phyloP scores from a whole-genome alignment of 768 basidiomycete genomes.

The Auricularia auricula-judae region DNA sequence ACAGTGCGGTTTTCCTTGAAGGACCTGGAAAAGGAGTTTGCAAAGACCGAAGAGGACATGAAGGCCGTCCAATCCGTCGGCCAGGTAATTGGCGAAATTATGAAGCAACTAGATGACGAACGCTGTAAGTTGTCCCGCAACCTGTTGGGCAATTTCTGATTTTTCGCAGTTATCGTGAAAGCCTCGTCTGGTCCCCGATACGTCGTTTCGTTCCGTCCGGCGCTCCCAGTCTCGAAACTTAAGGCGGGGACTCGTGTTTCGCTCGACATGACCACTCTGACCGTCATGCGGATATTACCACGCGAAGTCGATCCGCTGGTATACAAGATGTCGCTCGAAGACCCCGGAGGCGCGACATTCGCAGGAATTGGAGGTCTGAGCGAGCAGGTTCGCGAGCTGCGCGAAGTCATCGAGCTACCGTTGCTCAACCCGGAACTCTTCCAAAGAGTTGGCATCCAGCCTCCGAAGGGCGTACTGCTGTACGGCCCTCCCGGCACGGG shows the following conservation, averaged over 20 bases:
- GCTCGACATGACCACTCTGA: slow-evolving; percentile 97
- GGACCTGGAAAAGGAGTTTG: slow-evolving; percentile 78
- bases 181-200: slow-evolving; percentile 97
- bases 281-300: slow-evolving; percentile 96
- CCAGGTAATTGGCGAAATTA: slow-evolving; percentile 97
- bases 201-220: slow-evolving; percentile 92
- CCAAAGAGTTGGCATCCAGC: slow-evolving; percentile 88
- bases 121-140: slow-evolving; percentile 55
- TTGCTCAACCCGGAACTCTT: slow-evolving; percentile 91
- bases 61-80: slow-evolving; percentile 98
- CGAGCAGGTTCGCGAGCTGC: slow-evolving; percentile 92
- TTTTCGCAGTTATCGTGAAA: slow-evolving; percentile 82
- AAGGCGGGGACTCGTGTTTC: slow-evolving; percentile 92
- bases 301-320: slow-evolving; percentile 96
- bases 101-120: slow-evolving; percentile 97
- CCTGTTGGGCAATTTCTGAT: background rate
- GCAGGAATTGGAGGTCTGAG: slow-evolving; percentile 93
- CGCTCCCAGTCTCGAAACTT: slow-evolving; percentile 83
- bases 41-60: slow-evolving; percentile 96
- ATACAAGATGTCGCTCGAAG: slow-evolving; percentile 99
- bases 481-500: slow-evolving; percentile 97
- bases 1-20: slow-evolving; percentile 86
- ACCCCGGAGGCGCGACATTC: slow-evolving; percentile 90
- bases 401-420: slow-evolving; percentile 96
- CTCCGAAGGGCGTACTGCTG: slow-evolving; percentile 90